Evolutionary conservation across 352 stramenopile genomes (phyloP), one percentile per base, ranked within the genome.

Genomic region (Pythium graminicola): DNA sequence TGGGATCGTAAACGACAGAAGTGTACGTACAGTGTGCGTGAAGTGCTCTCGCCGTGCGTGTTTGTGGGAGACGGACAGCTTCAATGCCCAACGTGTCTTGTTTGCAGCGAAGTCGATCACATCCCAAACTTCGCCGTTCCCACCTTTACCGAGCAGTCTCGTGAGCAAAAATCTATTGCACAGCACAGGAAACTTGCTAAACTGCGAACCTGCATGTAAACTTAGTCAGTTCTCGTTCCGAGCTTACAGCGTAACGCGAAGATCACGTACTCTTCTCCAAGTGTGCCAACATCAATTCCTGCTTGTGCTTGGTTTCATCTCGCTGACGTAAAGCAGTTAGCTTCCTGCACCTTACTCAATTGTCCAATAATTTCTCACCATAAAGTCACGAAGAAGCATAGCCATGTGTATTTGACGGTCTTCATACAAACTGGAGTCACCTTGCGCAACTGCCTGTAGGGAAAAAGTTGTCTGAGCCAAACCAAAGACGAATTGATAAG

Each of bases 51-150:
- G 73, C 44, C 81, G 69, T 7, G 77, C 75, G 41, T 90, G 77
- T 52, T 79, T 70, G 59, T 81, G 69, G 1, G 77, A 88, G 10
- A 77, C 82, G 27, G 80, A 90, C 4, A 90, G 60, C 52, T 90
- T 90, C 17, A 90, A 52, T 22, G 80, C 80, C 27, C 74, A 86
- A 3, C 57, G 50, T 23, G 70, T 62, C 39, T 86, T 81, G 26
- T 81, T 60, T 51, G 86, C 71, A 22, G 66, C 71, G 44, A 82
- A 90, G 65, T 90, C 80, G 14, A 90, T 54, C n/a, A 88, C 72
- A 29, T 85, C 77, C 80, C 80, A 90, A 2, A 90, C 80, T 65
- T 90, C 80, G 33, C 80, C 80, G 35, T 90, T 88, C 27, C 80
- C 80, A 47, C 80, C 80, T 51, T 83, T 88, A 38, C 80, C 80